Percentiles rank a stretch among this genome's conserved stretches.
Evolutionary conservation across 129 eudicot genomes (phyloP).

Genomic region (Glebionis coronaria): DNA sequence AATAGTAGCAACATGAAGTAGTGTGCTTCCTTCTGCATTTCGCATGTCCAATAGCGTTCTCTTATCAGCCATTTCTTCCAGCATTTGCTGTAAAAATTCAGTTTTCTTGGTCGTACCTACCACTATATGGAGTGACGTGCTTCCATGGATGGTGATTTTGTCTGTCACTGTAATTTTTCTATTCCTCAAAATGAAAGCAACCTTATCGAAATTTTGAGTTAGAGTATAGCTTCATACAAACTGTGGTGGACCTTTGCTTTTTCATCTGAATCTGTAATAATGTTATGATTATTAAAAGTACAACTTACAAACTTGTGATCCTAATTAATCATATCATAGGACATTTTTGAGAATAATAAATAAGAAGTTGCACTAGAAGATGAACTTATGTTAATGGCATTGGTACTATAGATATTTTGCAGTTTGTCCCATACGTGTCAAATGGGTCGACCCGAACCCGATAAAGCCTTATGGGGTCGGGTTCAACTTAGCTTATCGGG

Average conservation of each 20-base stretch:
- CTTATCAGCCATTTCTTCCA: background rate
- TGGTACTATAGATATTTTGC: background rate
- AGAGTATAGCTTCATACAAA: conserved; percentile 14
- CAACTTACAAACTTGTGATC: too few species aligned
- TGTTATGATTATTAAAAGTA: too few species aligned
- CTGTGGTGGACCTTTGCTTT: background rate
- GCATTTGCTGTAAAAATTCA: background rate
- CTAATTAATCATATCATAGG: too few species aligned
- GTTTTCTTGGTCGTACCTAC: background rate
- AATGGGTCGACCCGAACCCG: background rate
- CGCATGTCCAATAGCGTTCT: too few species aligned
- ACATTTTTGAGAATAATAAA: too few species aligned
- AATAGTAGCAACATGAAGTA: conserved; percentile 7
- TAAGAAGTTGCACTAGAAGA: background rate
- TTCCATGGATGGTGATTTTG: background rate
- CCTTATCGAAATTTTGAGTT: background rate
- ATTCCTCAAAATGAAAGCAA: background rate
- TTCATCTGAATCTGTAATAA: background rate
- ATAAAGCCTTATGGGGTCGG: too few species aligned
- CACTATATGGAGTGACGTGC: conserved; percentile 11
- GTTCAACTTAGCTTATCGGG: too few species aligned
- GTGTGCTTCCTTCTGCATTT: conserved; percentile 4
- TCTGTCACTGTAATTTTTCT: too few species aligned
- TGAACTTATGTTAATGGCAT: background rate
- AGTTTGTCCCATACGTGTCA: conserved; percentile 16